Evolutionary conservation across 768 basidiomycete genomes (phyloP), one percentile per base, ranked within the genome.

Genomic region (Xerocomellus dryophilus): DNA sequence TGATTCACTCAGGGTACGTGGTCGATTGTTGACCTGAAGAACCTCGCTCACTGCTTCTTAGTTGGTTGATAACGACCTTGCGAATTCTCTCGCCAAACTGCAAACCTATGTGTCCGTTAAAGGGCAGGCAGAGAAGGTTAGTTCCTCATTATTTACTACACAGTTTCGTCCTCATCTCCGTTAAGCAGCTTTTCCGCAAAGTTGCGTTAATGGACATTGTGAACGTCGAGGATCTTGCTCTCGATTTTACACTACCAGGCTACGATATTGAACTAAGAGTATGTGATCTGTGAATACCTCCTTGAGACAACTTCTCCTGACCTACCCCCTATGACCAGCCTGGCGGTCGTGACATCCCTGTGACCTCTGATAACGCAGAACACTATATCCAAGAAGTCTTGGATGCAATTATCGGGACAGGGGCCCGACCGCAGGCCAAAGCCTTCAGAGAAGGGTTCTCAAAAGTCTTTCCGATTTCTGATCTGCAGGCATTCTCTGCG

Each of bases 211-310:
- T 83, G 67, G 81, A 86, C 66, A 71, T 83, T 54, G 76, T 88
- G 35, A 83, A 78, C 20, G 76, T 98, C 17, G 88, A 91, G 58
- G 95, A 98, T 65, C 81, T 99, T 32, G 84, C 89, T 0, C 81
- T 99, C 18, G 97, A 99, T 73, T 99, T 98, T 71, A 98, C 96
- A 8, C 78, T 98, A 17, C 97, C 97, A 9, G 97, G 97, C 14
- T 94, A 96, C 66, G 86, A 94, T 65, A 89, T 98, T 53, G 93
- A 97, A 69, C 79, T 98, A 27, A 83, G 83, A 68, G 93, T 92
- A 66, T 53, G 83, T 70, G 12, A 35, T 45, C 14, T 34, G 15
- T 50, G 12, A 39, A 29, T n/a, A 17, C 6, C 23, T 35, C 32
- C n/a, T 14, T 36, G 12, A 35, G 7, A 36, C 20, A 34, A 2